Evolutionary conservation across 805 yeast genomes (phyloP), one percentile per base, ranked within the genome.

Genomic region (Naumovozyma baii): DNA sequence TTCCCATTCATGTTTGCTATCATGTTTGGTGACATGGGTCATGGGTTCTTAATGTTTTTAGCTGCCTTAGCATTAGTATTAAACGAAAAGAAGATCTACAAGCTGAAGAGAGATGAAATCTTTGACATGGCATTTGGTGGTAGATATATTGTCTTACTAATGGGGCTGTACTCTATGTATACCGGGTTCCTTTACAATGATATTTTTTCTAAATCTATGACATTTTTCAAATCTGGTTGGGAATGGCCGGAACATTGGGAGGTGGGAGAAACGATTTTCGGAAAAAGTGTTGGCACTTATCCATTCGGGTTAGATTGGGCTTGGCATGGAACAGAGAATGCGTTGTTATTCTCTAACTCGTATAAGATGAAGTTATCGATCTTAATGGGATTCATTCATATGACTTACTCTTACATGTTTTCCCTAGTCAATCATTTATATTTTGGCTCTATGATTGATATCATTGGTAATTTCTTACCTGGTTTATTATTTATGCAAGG

Each of bases 11-110:
- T 81, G 84, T 81, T 81, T 63, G 86, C 88, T 14, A 77, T 81
- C 45, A 81, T 81, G 88, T 81, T 81, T 63, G 88, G 88, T 63
- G 88, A 81, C 63, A 64, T 80, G 46, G 88, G 88, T 9, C 88
- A 81, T 55, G 88, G 88, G n/a, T 62, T 77, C 41, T 64, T 81
- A 40, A 63, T 81, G 53, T 57, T 73, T 22, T 55, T 78, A 47
- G 79, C 75, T 16, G 83, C 83, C 10, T 45, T 68, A 15, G 54
- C 63, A 3, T 59, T 81, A 42, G 80, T 80, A 8, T 51, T 68
- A 33, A 74, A 75, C 44, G 87, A 81, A 55, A 60, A 57, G 39
- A 57, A 59, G 31, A 66, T 80, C 39, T 73, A 67, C 18, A 62
- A 63, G 18, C 72, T 76, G 73, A 74, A 74, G 46, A 70, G 80